These are phyloP conservation scores for Hypoxylon trugodes DNA, from an alignment of 495 filamentous ascomycete species.

Conservation along the genomic window DNA sequence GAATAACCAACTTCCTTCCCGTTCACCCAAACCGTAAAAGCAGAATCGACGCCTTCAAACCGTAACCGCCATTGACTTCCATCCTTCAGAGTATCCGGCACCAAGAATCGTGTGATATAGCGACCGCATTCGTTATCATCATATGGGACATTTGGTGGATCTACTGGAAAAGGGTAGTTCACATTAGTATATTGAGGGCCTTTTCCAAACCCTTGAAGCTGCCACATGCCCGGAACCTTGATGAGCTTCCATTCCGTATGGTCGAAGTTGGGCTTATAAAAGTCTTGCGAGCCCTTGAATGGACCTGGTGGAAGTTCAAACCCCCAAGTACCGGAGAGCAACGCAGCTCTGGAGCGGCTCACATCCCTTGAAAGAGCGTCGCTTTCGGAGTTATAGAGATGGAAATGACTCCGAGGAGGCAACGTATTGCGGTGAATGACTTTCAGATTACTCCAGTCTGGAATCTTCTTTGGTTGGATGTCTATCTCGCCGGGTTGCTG, in stretches of 20 bases:
- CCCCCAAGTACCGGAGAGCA: conserved; percentile 66
- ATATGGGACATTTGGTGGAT: conserved; percentile 68
- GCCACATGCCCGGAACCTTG: conserved; percentile 74
- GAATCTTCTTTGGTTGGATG: conserved; percentile 41
- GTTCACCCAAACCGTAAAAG: conserved; percentile 74
- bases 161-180: conserved; percentile 68
- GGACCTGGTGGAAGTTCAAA: conserved; percentile 64
- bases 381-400: conserved; percentile 23
- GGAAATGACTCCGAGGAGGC: conserved; percentile 66
- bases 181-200: conserved; percentile 73
- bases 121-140: conserved; percentile 72
- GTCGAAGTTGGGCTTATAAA: conserved; percentile 47
- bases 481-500: conserved; percentile 4
- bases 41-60: conserved; percentile 76
- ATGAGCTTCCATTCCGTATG: conserved; percentile 62
- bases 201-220: conserved; percentile 70
- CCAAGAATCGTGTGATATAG: conserved; percentile 63
- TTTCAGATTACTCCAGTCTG: conserved; percentile 68
- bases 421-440: conserved; percentile 71
- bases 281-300: conserved; percentile 54
- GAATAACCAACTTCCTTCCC: conserved; percentile 70
- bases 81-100: conserved; percentile 47
- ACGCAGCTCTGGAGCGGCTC: conserved; percentile 47
- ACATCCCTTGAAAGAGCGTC: conserved; percentile 41
- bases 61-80: conserved; percentile 60